Evolutionary conservation across 352 stramenopile genomes (phyloP), one percentile per base, ranked within the genome.

Genomic region (Pythium dissimile): DNA sequence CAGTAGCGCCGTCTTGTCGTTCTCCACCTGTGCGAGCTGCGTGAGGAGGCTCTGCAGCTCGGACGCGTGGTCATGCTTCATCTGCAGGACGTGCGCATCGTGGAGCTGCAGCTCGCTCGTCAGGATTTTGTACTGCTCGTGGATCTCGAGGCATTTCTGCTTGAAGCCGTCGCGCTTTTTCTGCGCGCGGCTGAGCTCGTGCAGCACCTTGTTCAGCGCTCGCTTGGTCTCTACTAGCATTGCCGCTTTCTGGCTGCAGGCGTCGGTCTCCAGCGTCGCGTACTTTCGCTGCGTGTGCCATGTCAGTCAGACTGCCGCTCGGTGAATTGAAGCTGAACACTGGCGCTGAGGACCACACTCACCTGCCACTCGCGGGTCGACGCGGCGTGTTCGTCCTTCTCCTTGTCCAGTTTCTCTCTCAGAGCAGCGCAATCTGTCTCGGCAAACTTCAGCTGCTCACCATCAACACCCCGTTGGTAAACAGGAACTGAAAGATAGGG

Each of bases 91-190:
- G 10, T 73, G 69, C 21, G 60, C 18, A n/a, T 87, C 79, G 37
- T 75, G 57, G 1, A 53, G 49, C 41, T 71, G 80, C 10, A 70
- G 59, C 31, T 87, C 77, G 23, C 69, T 55, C 6, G 73, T 37
- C 41, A 88, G 32, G 4, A 66, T 55, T 47, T 93, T 91, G 71
- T 83, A 85, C 18, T 69, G 73, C 48, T 88, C 78, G 64, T 93
- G 84, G 50, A 84, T 74, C 54, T 93, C 77, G 10, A 93, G 67
- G 54, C 84, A 93, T 37, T 91, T 93, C 23, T 72, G 70, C 38
- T 93, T 93, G 63, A 90, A 93, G 24, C 79, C 79, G 51, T 93
- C 79, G 15, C 80, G 73, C 70, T 93, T 92, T 65, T 88, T 88
- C 54, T 93, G 79, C 2, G 77, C 62, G 44, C 78, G 88, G 38